Percentiles rank a stretch among this genome's conserved stretches.
phyloP scores from a whole-genome alignment of 345 rosid species.

The Corymbia maculata region DNA sequence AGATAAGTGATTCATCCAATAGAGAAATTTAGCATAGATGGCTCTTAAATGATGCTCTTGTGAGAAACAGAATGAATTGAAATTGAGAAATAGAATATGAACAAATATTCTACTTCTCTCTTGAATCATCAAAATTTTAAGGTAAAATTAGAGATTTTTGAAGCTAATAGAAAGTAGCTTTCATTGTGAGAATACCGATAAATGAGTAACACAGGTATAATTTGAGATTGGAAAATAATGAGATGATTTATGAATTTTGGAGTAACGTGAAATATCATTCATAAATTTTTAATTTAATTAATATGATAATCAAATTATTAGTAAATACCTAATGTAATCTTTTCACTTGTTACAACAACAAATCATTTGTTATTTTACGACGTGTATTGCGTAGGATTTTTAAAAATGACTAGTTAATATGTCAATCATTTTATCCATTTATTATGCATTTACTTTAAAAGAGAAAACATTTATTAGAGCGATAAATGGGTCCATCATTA shows the following conservation, averaged over 20 bases:
- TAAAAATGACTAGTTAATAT: not conserved
- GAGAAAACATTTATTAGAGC: not conserved
- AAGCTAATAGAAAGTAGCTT: accelerated
- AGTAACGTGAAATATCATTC: accelerated
- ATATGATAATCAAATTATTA: accelerated
- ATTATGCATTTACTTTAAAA: no score
- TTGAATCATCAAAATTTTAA: not conserved
- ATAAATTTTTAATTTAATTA: not conserved
- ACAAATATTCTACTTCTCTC: not conserved
- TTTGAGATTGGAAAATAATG: not conserved
- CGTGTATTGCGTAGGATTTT: not conserved
- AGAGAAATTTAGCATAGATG: not conserved
- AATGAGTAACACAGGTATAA: not conserved
- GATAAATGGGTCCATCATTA: no score
- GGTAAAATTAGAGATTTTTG: not conserved
- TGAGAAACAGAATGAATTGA: not conserved
- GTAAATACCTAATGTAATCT: not conserved
- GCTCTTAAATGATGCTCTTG: not conserved
- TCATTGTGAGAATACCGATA: no score
- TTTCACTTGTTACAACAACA: accelerated
- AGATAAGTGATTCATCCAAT: not conserved
- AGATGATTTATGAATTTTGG: not conserved
- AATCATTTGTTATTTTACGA: not conserved
- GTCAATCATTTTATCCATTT: not conserved
- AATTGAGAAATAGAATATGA: not conserved